phyloP scores from a whole-genome alignment of 2,329 filamentous ascomycete species.

The Dendrostoma leiphaemia region DNA sequence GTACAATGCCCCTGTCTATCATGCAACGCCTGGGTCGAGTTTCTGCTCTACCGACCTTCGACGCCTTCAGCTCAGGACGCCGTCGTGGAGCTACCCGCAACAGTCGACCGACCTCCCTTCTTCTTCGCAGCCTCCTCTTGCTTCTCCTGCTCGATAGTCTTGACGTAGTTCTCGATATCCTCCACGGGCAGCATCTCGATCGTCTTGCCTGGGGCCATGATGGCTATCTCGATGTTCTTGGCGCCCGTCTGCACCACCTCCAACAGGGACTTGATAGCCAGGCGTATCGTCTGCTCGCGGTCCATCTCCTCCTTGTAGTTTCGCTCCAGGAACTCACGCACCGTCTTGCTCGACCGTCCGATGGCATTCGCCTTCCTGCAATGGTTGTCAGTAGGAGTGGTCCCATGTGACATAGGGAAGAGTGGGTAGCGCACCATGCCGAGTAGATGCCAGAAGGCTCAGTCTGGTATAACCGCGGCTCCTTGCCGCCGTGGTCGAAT shows the following conservation, averaged over 20 bases:
- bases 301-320: conserved; percentile 99
- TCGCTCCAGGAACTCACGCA: conserved; percentile 96
- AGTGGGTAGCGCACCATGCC: conserved; percentile 69
- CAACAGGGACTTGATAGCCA: conserved; percentile 96
- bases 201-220: conserved; percentile 90
- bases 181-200: conserved; percentile 94
- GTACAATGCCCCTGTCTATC: conserved; percentile 17
- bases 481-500: conserved; percentile 91
- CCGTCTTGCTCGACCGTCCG: conserved; percentile 96
- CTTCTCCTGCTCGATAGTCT: conserved; percentile 99
- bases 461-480: conserved; percentile 91
- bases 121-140: conserved; percentile 97
- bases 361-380: conserved; percentile 98
- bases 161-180: conserved; percentile 95
- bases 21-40: conserved; percentile 3
- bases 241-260: conserved; percentile 98
- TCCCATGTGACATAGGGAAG: conserved; percentile 16
- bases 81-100: conserved; percentile 69
- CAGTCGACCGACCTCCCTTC: conserved; percentile 78
- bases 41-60: conserved; percentile 10
- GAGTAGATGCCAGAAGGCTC: conserved; percentile 99
- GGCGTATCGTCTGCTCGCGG: conserved; percentile 89
- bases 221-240: conserved; percentile 99
- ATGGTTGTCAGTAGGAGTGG: conserved; percentile 7
- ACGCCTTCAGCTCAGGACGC: conserved; percentile 59